Conservation (phyloP, 2,329 filamentous ascomycete genomes). For the Parafenestella ontariensis region DNA sequence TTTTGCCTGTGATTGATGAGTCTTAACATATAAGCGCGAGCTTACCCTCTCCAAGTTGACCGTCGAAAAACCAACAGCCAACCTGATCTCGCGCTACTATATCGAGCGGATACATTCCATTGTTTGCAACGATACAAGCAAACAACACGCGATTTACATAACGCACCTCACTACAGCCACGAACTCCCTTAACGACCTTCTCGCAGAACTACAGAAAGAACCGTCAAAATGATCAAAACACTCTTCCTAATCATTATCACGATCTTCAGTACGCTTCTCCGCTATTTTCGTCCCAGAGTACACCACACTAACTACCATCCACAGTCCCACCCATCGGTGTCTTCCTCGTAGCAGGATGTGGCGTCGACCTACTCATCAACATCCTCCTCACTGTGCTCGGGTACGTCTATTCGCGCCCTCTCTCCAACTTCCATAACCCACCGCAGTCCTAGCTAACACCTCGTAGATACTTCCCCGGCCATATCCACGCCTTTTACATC, state of each 20-base stretch:
- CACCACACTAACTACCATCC: not conserved
- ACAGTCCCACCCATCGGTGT: slow-evolving; percentile 59
- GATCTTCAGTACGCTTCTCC: slow-evolving; percentile 48
- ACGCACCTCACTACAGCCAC: too few species aligned
- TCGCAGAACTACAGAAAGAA: not conserved
- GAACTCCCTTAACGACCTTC: too few species aligned
- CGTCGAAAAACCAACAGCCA: too few species aligned
- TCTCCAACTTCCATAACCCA: not conserved
- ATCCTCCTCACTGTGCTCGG: slow-evolving; percentile 56
- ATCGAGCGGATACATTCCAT: not conserved
- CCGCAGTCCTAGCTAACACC: not conserved
- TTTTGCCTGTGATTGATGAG: too few species aligned
- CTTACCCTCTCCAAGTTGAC: too few species aligned
- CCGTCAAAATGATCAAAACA: slow-evolving; percentile 30
- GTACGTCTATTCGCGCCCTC: slow-evolving; percentile 19
- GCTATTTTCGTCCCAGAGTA: not conserved
- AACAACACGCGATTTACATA: too few species aligned
- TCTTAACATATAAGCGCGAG: too few species aligned
- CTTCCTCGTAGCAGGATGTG: slow-evolving; percentile 58
- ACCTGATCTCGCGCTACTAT: not conserved
- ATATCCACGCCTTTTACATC: slow-evolving; percentile 80
- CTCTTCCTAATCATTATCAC: slow-evolving; percentile 55
- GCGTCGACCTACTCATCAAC: slow-evolving; percentile 58
- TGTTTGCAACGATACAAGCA: not conserved
- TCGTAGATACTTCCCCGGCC: slow-evolving; percentile 73